Base-by-base conservation (phyloP, 2,329 filamentous ascomycete species). In the Zalaria sp. region DNA sequence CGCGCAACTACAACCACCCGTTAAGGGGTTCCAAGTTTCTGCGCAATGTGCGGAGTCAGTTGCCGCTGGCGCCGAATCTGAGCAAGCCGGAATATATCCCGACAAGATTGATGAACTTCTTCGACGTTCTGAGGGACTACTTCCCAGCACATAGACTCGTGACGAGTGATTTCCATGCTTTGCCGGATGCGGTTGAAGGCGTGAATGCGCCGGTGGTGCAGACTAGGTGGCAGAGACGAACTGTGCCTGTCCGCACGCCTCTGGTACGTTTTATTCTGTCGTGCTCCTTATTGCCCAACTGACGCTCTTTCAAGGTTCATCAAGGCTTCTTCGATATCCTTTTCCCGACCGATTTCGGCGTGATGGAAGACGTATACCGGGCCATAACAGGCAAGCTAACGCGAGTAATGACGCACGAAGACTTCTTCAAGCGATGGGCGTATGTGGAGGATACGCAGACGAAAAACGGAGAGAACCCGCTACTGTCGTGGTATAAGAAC, bases 291-390 rank as follows among this genome's bases (percentile, higher is more conserved):
- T 8, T 10, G 29, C 39, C 28, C 35, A 34, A 41, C 25, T 29
- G 37, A 38, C 36, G 26, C 38, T 35, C n/a, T 35, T 5, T 34
- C 34, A 26, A 93, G 85, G 85, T 95, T 38, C 88, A 96, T 60
- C 93, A 98, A 66, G 93, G 91, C 37, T 96, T 94, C 64, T 98
- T 98, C 58, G 93, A 98, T 59, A 95, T 98, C 53, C 79, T 98
- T 57, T 98, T 98, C 66, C 91, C 91, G 0, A 98, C 91, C 7
- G 83, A 98, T 62, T 98, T 98, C 58, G 72, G 75, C 47, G 81
- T 93, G 50, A 81, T 91, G 63, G 87, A 96, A 62, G 79, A 86
- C 53, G 78, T 96, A 52, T 98, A 98, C 65, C 80, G 85, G 43
- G 86, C 86, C 46, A 78, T 96, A 53, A 98, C 91, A 0, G 89